Conservation (phyloP, 805 yeast species). For the Starmerella apis region DNA sequence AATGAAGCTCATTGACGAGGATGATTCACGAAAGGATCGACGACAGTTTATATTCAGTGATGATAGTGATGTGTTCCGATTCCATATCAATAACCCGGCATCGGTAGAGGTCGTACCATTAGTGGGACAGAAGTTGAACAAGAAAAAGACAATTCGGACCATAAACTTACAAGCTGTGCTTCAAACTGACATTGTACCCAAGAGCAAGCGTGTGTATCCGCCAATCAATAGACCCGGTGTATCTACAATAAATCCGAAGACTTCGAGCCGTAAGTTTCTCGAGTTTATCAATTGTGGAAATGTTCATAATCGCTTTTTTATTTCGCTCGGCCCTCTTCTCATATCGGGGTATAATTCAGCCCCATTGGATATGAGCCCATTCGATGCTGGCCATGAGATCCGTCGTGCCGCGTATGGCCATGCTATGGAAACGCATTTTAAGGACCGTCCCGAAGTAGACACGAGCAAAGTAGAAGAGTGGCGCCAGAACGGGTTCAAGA, state of each 20-base stretch:
- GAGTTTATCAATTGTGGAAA: constrained; percentile 10
- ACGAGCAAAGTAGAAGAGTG: not conserved
- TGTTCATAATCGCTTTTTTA: constrained; percentile 6
- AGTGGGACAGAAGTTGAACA: not conserved
- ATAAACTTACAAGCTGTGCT: constrained; percentile 2
- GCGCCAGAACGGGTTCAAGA: not conserved
- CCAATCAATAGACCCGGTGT: constrained; percentile 7
- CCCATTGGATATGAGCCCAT: not conserved
- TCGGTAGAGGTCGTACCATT: constrained; percentile 7
- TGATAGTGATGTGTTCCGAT: constrained; percentile 12
- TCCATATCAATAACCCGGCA: not conserved
- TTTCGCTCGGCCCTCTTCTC: not conserved
- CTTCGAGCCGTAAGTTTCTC: not conserved
- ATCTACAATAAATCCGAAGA: constrained; percentile 6
- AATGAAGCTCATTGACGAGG: constrained; percentile 15
- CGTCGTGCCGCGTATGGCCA: constrained; percentile 8
- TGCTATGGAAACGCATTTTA: not conserved
- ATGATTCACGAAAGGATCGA: not conserved
- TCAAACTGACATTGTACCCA: not conserved
- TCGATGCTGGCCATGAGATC: constrained; percentile 5
- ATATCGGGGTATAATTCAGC: not conserved
- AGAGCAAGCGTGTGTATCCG: not conserved
- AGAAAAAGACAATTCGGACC: not conserved
- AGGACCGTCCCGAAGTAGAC: not conserved
- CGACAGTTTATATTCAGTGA: constrained; percentile 10